Evolutionary conservation across 768 basidiomycete genomes (phyloP).

Genomic region (Amanita pseudoporphyria): DNA sequence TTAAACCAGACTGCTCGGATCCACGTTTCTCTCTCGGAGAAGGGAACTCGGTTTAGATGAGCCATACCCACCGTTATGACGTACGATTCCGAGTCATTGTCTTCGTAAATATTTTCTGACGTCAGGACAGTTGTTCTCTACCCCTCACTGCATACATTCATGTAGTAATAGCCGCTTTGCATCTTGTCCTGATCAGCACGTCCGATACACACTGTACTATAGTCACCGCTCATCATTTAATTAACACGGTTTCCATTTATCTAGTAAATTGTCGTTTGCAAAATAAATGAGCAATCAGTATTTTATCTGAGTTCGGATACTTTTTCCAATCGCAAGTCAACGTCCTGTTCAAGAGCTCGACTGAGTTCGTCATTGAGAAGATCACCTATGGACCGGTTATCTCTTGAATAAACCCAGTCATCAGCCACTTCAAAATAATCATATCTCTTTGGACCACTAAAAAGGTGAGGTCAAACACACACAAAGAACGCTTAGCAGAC

Average conservation of each 20-base stretch:
- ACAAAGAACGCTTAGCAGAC: conserved; percentile 2
- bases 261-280: not conserved
- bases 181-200: not conserved
- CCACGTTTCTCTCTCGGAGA: conserved; percentile 55
- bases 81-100: not conserved
- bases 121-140: not conserved
- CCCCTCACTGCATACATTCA: not conserved
- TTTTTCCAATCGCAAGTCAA: conserved; percentile 22
- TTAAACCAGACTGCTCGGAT: conserved; percentile 32
- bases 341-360: conserved; percentile 18
- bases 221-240: not conserved
- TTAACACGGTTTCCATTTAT: not conserved
- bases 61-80: not conserved
- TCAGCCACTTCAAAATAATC: conserved; percentile 52
- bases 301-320: conserved; percentile 10
- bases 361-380: conserved; percentile 65
- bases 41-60: conserved; percentile 19
- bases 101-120: not conserved
- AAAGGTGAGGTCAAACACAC: not conserved
- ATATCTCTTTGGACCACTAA: conserved; percentile 88
- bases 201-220: too few species aligned
- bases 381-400: conserved; percentile 46
- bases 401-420: conserved; percentile 73
- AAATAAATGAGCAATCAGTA: not conserved
- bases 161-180: not conserved